Conservation (phyloP, 108 stramenopile genomes). For the Skeletonema costatum region DNA sequence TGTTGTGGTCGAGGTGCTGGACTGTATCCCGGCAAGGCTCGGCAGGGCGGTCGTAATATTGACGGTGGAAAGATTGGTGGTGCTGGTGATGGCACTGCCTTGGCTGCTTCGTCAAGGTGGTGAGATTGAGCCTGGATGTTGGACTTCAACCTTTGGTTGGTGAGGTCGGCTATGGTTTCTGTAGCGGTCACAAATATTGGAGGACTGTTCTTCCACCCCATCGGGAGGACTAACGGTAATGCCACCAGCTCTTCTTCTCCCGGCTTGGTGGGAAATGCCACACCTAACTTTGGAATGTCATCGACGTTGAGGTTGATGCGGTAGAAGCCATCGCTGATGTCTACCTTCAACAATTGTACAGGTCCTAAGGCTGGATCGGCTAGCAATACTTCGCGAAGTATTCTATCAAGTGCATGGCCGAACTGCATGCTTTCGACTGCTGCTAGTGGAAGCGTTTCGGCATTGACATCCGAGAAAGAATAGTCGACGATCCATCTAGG, state of each 20-base stretch:
- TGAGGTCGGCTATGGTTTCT: constrained; percentile 13
- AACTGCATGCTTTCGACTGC: constrained; percentile 43
- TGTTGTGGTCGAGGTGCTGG: too few species aligned
- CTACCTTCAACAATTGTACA: constrained; percentile 15
- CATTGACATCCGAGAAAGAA: constrained; percentile 21
- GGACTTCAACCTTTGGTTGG: neutral
- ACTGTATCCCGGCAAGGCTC: too few species aligned
- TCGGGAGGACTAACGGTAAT: neutral
- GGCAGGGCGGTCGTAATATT: neutral
- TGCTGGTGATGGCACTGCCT: neutral
- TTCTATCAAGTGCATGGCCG: constrained; percentile 29
- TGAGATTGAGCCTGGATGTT: neutral
- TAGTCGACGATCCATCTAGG: constrained; percentile 32
- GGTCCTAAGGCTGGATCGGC: constrained; percentile 6
- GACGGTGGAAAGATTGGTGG: neutral
- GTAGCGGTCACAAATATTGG: constrained; percentile 13
- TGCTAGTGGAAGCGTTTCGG: constrained; percentile 27
- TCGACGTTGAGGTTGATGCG: constrained; percentile 11
- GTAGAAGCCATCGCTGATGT: constrained; percentile 48
- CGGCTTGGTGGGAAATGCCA: constrained; percentile 15
- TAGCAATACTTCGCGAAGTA: constrained; percentile 22
- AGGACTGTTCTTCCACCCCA: constrained; percentile 20
- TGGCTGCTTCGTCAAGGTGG: constrained; percentile 28
- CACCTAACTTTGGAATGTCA: constrained; percentile 41
- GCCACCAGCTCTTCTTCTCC: constrained; percentile 14